Evolutionary conservation across 441 rosid genomes (phyloP), one percentile per base, ranked within the genome.

Genomic region (Erodium chrysanthum): DNA sequence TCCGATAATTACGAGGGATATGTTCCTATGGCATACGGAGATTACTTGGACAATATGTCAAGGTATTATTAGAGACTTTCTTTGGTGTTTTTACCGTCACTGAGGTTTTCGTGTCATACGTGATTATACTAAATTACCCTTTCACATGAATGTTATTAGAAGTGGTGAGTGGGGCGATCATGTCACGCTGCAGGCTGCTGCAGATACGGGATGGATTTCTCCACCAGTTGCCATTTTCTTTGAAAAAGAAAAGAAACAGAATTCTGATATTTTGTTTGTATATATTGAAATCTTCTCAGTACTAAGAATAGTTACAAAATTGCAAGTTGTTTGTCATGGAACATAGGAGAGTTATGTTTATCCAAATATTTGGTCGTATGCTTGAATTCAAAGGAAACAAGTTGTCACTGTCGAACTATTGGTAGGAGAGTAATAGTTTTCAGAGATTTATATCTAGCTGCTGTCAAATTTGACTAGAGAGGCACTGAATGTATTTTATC

Each of bases 141-240:
- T 67, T 63, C 10, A 69, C 31, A 17, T n/a, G 23, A 67, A 69
- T 64, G 31, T 52, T 54, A 18, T 7, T 74, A 82, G 86, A 75
- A 74, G 68, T 2, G 84, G 84, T 3, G 79, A 80, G 75, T 82
- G 86, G 86, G 86, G 86, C 52, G 86, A 82, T 74, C 86, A 80
- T 74, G 86, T 82, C 48, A 82, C 86, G 11, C 69, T 82, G 78
- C 84, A 82, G 77, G 84, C 84, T 17, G 84, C 84, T 60, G 86
- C 81, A 17, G 86, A 82, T 70, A 35, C 0, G 81, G 86, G 78
- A 78, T 52, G 83, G 12, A 9, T 4, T 23, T 11, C 22, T 10
- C 2, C 21, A 21, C 62, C 21, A 56, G 27, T 8, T 5, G 1
- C 27, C 3, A 25, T 0, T 56, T 56, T 56, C 10, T 8, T 18